Conservation (phyloP, 345 rosid genomes). For the Aquilaria yunnanensis region DNA sequence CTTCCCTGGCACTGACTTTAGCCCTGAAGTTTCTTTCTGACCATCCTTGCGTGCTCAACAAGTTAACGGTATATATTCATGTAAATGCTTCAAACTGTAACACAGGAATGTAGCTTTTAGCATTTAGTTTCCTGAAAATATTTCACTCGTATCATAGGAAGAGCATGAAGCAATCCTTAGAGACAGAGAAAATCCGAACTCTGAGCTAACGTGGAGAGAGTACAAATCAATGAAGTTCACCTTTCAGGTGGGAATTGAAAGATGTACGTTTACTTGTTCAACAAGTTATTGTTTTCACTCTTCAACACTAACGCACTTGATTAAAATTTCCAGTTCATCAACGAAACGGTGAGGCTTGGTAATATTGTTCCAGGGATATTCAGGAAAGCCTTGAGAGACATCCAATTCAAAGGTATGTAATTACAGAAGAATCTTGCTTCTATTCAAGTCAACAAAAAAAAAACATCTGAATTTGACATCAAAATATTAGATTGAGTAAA, state of each 20-base stretch:
- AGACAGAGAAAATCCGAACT: slow-evolving; percentile 15
- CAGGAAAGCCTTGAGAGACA: slow-evolving; percentile 26
- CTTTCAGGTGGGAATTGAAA: slow-evolving; percentile 17
- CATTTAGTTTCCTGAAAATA: no score
- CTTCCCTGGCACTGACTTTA: slow-evolving; percentile 5
- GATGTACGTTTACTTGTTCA: not conserved
- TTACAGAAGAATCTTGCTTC: no score
- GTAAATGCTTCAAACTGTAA: not conserved
- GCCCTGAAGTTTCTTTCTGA: slow-evolving; percentile 6
- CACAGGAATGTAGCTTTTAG: not conserved
- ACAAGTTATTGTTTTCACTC: not conserved
- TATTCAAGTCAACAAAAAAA: no score
- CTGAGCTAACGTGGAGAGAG: slow-evolving; percentile 24
- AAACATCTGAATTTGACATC: no score
- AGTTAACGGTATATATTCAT: slow-evolving; percentile 2
- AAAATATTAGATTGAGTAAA: no score
- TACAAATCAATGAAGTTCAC: slow-evolving; percentile 28
- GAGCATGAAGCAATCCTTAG: slow-evolving; percentile 26
- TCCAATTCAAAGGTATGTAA: slow-evolving; percentile 13
- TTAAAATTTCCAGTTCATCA: slow-evolving; percentile 25
- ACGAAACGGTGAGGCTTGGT: slow-evolving; percentile 32
- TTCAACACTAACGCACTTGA: not conserved
- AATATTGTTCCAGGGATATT: slow-evolving; percentile 23
- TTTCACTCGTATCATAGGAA: not conserved
- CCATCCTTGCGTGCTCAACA: slow-evolving; percentile 3